These are phyloP conservation scores for Diaporthe vexans DNA, from an alignment of 2,329 filamentous ascomycete species.

Conservation along the genomic window DNA sequence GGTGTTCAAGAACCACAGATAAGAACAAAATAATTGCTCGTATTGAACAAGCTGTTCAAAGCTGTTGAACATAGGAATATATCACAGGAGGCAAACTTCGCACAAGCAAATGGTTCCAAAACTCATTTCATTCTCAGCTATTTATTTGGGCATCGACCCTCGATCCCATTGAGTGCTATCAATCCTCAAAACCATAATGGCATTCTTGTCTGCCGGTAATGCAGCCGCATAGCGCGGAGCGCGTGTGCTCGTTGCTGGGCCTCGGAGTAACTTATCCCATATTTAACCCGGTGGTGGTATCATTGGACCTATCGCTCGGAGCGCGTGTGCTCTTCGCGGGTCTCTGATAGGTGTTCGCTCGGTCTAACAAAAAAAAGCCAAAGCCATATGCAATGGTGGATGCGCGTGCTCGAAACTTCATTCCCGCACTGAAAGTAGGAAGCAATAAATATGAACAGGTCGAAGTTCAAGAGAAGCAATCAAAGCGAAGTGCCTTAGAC, in stretches of 20 bases:
- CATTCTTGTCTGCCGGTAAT: slow-evolving; percentile 38
- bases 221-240: slow-evolving; percentile 41
- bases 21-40: neutral
- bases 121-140: slow-evolving; percentile 6
- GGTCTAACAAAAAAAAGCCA: slow-evolving; percentile 25
- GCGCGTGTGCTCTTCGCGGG: slow-evolving; percentile 43
- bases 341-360: slow-evolving; percentile 40
- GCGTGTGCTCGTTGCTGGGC: slow-evolving; percentile 44
- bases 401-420: slow-evolving; percentile 32
- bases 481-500: slow-evolving; percentile 45
- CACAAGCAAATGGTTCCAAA: neutral
- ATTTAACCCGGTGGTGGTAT: slow-evolving; percentile 38
- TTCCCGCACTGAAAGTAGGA: slow-evolving; percentile 1
- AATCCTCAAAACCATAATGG: slow-evolving; percentile 34
- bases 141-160: neutral
- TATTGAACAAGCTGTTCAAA: too few relatives aligned
- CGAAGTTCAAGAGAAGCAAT: slow-evolving; percentile 6
- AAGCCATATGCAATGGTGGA: slow-evolving; percentile 33
- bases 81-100: neutral
- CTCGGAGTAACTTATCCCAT: slow-evolving; percentile 18
- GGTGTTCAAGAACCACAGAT: neutral
- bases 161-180: slow-evolving; percentile 8
- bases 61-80: too few relatives aligned
- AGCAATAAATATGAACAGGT: slow-evolving; percentile 32
- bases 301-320: slow-evolving; percentile 43